Conservation (phyloP, 1,139 yeast genomes). For the Suhomyces chickasaworum region DNA sequence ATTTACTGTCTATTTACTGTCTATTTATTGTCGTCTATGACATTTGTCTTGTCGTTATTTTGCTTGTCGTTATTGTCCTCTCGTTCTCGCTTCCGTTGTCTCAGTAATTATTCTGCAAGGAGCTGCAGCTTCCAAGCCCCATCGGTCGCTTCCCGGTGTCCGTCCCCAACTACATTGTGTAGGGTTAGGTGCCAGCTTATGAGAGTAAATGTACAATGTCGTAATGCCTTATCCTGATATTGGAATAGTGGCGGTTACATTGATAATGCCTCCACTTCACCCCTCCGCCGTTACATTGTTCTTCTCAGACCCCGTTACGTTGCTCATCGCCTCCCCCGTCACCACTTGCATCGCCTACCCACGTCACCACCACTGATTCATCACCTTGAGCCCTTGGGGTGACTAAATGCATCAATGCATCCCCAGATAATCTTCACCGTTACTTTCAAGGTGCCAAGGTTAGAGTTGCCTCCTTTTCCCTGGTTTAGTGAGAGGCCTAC, state of each 20-base stretch:
- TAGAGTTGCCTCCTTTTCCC: background rate
- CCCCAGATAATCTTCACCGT: slow-evolving; percentile 1
- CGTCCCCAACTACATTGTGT: too few relatives aligned
- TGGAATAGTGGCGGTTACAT: background rate
- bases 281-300: slow-evolving; percentile 2
- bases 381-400: background rate
- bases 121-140: background rate
- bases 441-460: background rate
- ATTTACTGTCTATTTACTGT: too few relatives aligned
- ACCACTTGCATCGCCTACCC: background rate
- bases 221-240: too few relatives aligned
- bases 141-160: background rate
- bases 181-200: too few relatives aligned
- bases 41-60: too few relatives aligned
- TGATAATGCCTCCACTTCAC: background rate
- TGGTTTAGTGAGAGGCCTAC: background rate
- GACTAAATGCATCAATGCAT: background rate
- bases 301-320: too few relatives aligned
- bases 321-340: slow-evolving; percentile 1
- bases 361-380: slow-evolving; percentile 1
- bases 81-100: too few relatives aligned
- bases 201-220: too few relatives aligned
- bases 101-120: background rate
- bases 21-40: too few relatives aligned
- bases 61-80: too few relatives aligned